Percentiles rank a stretch among this genome's conserved stretches.
Evolutionary conservation across 345 rosid genomes (phyloP).

Genomic region (Eucalyptus polyanthemos): DNA sequence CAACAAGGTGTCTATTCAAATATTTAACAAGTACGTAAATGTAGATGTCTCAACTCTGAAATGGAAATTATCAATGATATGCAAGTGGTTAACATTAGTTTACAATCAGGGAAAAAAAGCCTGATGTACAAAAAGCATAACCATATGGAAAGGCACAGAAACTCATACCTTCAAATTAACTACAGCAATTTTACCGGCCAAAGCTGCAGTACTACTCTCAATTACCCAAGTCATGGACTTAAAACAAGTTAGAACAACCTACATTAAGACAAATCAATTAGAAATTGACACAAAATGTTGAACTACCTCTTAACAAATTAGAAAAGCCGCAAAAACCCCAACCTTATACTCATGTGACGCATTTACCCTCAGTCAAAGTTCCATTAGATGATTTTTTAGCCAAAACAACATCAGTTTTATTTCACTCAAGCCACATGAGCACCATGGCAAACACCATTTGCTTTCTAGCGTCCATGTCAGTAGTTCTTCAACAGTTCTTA

Average conservation of each 20-base stretch:
- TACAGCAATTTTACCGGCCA: slow-evolving; percentile 37
- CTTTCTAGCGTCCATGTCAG: neutral
- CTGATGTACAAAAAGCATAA: neutral
- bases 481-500: neutral
- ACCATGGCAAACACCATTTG: neutral
- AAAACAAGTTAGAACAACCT: slow-evolving; percentile 59
- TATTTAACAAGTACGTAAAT: neutral
- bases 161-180: slow-evolving; percentile 44
- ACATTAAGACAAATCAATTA: neutral
- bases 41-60: neutral
- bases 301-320: neutral
- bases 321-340: neutral
- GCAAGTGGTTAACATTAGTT: neutral
- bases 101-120: neutral
- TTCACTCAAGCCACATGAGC: neutral
- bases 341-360: neutral
- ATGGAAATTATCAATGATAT: neutral
- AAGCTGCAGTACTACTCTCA: slow-evolving; percentile 29
- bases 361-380: neutral
- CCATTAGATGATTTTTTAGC: neutral
- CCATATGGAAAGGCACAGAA: neutral
- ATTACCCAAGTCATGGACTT: slow-evolving; percentile 65
- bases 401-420: neutral
- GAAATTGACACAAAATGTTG: neutral
- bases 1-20: neutral